phyloP scores from a whole-genome alignment of 2,329 filamentous ascomycete genomes.

The Xylariaceae sp. region DNA sequence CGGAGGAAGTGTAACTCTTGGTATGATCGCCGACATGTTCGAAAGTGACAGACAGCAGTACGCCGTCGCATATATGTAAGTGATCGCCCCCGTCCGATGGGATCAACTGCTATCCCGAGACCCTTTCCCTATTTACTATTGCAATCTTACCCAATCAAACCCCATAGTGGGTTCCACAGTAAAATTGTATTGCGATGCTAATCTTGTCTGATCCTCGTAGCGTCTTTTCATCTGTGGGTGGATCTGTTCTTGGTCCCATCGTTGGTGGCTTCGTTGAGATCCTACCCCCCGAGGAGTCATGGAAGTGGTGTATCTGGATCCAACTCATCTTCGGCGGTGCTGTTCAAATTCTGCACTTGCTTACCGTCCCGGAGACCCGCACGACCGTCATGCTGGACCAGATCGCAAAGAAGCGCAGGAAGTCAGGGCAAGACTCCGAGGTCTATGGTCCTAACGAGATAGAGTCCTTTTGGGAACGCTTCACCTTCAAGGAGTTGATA shows the following conservation, averaged over 20 bases:
- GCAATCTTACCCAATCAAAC: too few relatives aligned
- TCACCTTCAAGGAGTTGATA: slow-evolving; percentile 45
- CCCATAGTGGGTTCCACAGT: too few relatives aligned
- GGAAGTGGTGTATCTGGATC: slow-evolving; percentile 77
- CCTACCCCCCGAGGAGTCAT: slow-evolving; percentile 54
- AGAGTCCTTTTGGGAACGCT: slow-evolving; percentile 42
- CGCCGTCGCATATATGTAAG: slow-evolving; percentile 68
- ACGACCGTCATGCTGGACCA: slow-evolving; percentile 76
- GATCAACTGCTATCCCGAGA: too few relatives aligned
- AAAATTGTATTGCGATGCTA: background rate
- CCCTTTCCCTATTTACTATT: background rate
- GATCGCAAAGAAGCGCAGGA: slow-evolving; percentile 74
- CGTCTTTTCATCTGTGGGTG: slow-evolving; percentile 78
- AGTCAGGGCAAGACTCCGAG: slow-evolving; percentile 60
- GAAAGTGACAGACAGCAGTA: slow-evolving; percentile 73
- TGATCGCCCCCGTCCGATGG: background rate
- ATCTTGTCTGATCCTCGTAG: slow-evolving; percentile 24
- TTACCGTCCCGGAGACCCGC: slow-evolving; percentile 77
- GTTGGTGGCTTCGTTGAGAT: slow-evolving; percentile 76
- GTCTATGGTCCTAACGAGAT: slow-evolving; percentile 76
- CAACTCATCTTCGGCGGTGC: slow-evolving; percentile 76
- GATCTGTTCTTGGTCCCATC: slow-evolving; percentile 75
- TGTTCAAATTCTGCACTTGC: slow-evolving; percentile 68
- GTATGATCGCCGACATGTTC: slow-evolving; percentile 77
- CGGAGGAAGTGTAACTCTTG: slow-evolving; percentile 72